These are phyloP conservation scores for Wickerhamiella qilinensis DNA, from an alignment of 805 yeast species.

Conservation along the genomic window DNA sequence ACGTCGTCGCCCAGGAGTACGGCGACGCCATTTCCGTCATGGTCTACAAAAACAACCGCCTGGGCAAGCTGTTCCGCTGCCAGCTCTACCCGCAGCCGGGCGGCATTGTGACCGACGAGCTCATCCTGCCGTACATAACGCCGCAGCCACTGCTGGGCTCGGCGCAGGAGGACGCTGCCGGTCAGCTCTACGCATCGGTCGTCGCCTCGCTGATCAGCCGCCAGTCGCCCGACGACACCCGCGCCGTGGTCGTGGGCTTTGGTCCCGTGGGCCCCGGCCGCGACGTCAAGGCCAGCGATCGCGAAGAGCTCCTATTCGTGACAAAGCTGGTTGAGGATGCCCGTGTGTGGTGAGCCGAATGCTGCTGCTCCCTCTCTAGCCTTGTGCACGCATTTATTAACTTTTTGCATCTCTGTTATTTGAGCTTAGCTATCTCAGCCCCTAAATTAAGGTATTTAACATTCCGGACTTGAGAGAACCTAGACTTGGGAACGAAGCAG, in stretches of 20 bases:
- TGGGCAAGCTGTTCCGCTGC: conserved; percentile 16
- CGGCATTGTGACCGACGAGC: conserved; percentile 6
- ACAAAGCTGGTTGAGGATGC: conserved; percentile 18
- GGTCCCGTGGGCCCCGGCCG: conserved; percentile 17
- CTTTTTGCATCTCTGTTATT: too few species aligned
- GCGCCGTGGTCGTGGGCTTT: conserved; percentile 20
- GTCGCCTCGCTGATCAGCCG: conserved; percentile 19
- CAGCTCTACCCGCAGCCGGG: conserved; percentile 13
- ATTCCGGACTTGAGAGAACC: too few species aligned
- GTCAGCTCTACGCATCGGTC: conserved; percentile 18
- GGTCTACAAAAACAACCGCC: conserved; percentile 18
- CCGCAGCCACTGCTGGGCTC: conserved; percentile 14
- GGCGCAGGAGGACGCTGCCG: conserved; percentile 14
- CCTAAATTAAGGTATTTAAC: too few species aligned
- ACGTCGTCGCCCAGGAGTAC: conserved; percentile 18
- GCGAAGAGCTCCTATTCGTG: conserved; percentile 18
- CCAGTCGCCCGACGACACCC: conserved; percentile 19
- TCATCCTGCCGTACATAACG: conserved; percentile 10
- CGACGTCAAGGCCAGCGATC: conserved; percentile 13
- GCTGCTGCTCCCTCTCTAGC: too few species aligned
- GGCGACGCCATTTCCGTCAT: conserved; percentile 19
- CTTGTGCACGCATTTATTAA: too few species aligned
- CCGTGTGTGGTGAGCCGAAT: conserved; percentile 17
- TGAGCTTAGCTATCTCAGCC: too few species aligned
- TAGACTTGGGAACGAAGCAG: too few species aligned